Conservation (phyloP, 345 rosid genomes). For the Salix arbutifolia region DNA sequence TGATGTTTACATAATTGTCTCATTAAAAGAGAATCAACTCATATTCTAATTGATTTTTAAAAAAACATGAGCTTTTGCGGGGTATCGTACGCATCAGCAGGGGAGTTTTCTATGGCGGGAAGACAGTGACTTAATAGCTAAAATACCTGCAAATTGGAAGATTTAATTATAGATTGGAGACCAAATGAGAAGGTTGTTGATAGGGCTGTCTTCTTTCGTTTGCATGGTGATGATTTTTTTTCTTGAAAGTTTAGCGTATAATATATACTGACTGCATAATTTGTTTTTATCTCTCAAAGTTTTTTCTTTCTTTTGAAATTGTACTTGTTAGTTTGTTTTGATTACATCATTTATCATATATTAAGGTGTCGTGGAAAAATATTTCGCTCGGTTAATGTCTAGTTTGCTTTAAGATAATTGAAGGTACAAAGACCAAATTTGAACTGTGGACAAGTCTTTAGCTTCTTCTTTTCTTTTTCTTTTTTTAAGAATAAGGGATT, state of each 20-base stretch:
- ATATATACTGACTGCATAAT: background rate
- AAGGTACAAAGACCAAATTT: too few relatives aligned
- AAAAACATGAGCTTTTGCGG: background rate
- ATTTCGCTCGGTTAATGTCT: too few relatives aligned
- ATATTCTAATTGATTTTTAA: background rate
- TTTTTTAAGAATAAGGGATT: too few relatives aligned
- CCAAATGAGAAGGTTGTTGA: constrained; percentile 7
- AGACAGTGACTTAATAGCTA: constrained; percentile 21
- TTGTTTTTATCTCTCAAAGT: too few relatives aligned
- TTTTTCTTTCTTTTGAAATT: too few relatives aligned
- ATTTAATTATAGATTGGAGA: background rate
- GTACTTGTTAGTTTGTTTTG: too few relatives aligned
- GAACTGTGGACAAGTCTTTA: too few relatives aligned
- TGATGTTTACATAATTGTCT: constrained; percentile 1
- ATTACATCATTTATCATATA: too few relatives aligned
- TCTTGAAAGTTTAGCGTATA: background rate
- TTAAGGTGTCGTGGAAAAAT: too few relatives aligned
- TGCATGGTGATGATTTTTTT: background rate
- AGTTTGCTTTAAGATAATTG: too few relatives aligned
- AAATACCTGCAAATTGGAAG: background rate
- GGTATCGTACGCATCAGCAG: constrained; percentile 19
- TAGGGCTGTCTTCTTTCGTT: constrained; percentile 7
- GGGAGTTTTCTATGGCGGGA: background rate
- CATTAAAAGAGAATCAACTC: constrained; percentile 28
- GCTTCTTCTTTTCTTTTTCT: too few relatives aligned